Evolutionary conservation across 1,139 yeast genomes (phyloP), one percentile per base, ranked within the genome.

Genomic region (Blastobotrys petasosporus): DNA sequence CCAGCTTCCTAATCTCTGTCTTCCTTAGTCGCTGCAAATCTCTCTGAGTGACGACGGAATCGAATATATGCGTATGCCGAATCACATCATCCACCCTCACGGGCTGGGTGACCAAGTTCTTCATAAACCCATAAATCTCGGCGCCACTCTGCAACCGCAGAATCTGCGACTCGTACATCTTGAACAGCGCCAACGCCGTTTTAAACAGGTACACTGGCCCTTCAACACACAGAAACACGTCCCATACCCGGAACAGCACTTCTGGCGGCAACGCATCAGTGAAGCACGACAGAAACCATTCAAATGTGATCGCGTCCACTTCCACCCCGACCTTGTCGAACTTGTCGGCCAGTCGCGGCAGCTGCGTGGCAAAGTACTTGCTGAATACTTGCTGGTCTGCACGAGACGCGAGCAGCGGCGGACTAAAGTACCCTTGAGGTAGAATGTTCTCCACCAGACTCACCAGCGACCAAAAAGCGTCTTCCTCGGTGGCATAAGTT

Each of bases 231-330:
- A 78, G 62, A 34, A 78, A 58, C 36, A 69, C 71, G 57, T 78
- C 82, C 69, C 80, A 74, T 8, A 77, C 61, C 42, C 76, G 67
- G 58, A 76, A 74, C 66, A 80, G 69, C 3, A 72, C 66, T 32
- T 78, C 82, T 2, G 76, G 66, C 1, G 77, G 75, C n/a, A 77
- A 58, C 34, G 77, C 70, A 42, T 72, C 82, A 0, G 79, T 74
- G 57, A 77, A 79, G 37, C 79, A 61, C 9, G 79, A 70, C 13
- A 79, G 63, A 68, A 80, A 77, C 84, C 84, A 79, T 51, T 76
- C 75, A 61, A 77, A 71, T 7, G 80, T 72, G 25, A 78, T 70
- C 13, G 76, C 70, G 43, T 76, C 80, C 2, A 76, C 59, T 45
- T 77, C 79, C 23, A 79, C 70, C 2, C 65, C 65, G 5, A 69